Evolutionary conservation across 768 basidiomycete species (phyloP).

Genomic region (Pulveroboletus sp.): DNA sequence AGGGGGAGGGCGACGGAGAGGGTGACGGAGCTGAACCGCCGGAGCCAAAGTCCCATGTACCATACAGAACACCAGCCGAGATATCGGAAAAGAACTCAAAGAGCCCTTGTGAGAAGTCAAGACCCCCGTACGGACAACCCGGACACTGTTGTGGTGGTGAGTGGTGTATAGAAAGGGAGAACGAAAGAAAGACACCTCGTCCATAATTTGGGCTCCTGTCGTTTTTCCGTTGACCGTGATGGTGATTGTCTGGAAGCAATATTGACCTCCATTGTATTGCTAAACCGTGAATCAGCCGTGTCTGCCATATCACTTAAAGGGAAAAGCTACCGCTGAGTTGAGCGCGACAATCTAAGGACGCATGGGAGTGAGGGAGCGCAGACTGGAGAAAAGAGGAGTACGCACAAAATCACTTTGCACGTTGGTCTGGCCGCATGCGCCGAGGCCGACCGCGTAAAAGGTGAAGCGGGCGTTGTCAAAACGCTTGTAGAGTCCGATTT

Average conservation of each 20-base stretch:
- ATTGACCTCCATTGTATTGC: conserved; percentile 52
- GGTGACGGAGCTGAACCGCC: conserved; percentile 22
- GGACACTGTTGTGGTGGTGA: conserved; percentile 48
- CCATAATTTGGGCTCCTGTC: conserved; percentile 54
- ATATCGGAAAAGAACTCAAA: conserved; percentile 56
- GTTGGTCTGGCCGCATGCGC: conserved; percentile 38
- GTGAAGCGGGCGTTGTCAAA: conserved; percentile 29
- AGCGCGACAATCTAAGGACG: conserved; percentile 50
- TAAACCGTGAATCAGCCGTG: conserved; percentile 23
- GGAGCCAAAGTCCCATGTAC: conserved; percentile 49
- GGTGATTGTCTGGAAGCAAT: conserved; percentile 60
- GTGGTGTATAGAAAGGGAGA: neutral
- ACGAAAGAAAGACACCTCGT: conserved; percentile 41
- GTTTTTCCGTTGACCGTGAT: conserved; percentile 59
- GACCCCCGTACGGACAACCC: conserved; percentile 58
- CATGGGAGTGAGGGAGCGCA: conserved; percentile 1
- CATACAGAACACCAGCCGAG: conserved; percentile 52
- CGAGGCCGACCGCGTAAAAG: conserved; percentile 41
- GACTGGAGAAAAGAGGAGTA: neutral
- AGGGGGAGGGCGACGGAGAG: conserved; percentile 18
- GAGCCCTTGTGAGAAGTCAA: conserved; percentile 66
- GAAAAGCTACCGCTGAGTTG: conserved; percentile 24
- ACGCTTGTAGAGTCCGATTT: conserved; percentile 21
- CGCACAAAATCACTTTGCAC: conserved; percentile 34
- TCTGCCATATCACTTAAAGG: neutral